phyloP scores from a whole-genome alignment of 1,139 yeast genomes.

The Tardiomyces depauwii region DNA sequence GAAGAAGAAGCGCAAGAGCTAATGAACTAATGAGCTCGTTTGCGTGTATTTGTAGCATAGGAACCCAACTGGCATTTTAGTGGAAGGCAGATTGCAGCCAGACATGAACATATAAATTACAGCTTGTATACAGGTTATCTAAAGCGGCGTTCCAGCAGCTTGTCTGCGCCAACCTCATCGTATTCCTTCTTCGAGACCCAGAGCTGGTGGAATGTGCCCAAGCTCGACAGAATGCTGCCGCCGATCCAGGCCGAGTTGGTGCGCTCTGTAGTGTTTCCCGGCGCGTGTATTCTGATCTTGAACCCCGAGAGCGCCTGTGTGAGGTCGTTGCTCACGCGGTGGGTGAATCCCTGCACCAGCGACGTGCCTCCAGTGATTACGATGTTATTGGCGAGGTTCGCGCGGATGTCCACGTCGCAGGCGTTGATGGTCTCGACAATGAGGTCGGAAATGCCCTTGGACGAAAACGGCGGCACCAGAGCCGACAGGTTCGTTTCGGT shows the following conservation, averaged over 20 bases:
- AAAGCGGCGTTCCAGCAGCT: constrained; percentile 33
- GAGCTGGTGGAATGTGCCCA: constrained; percentile 89
- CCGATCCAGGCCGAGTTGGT: constrained; percentile 91
- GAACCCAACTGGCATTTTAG: not conserved
- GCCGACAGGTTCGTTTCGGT: not conserved
- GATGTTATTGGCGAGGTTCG: constrained; percentile 84
- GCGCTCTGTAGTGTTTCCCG: constrained; percentile 77
- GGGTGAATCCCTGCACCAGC: constrained; percentile 78
- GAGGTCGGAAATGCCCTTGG: constrained; percentile 52
- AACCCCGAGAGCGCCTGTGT: constrained; percentile 75
- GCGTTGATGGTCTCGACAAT: constrained; percentile 52
- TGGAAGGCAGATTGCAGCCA: not conserved
- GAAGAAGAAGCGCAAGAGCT: constrained; percentile 1
- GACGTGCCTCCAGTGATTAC: constrained; percentile 88
- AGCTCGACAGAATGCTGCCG: constrained; percentile 80
- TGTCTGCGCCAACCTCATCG: constrained; percentile 83
- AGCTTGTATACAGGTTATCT: constrained; percentile 7
- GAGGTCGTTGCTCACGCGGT: constrained; percentile 66
- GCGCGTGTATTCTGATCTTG: constrained; percentile 78
- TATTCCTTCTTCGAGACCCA: constrained; percentile 93
- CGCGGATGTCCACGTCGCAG: constrained; percentile 81
- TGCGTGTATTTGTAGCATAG: not conserved
- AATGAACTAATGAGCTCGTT: too few relatives aligned
- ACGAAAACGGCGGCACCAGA: not conserved
- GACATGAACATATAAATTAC: not conserved